phyloP scores from a whole-genome alignment of 345 rosid genomes.

The Anacardium occidentale region DNA sequence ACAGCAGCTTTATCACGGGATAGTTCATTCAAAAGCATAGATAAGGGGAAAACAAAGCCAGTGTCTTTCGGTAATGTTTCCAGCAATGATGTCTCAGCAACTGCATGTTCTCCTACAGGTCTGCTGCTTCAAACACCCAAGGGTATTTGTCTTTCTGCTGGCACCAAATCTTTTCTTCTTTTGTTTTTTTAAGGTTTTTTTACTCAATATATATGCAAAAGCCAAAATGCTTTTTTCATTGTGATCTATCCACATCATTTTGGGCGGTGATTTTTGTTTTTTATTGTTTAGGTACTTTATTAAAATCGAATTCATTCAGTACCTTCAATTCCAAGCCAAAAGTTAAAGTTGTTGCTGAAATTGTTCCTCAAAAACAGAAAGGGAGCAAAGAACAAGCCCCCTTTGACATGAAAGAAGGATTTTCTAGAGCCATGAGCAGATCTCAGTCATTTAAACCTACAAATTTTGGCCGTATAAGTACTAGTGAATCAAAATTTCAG shows the following conservation, averaged over 20 bases:
- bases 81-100: slow-evolving; percentile 42
- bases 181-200: too few relatives aligned
- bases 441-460: slow-evolving; percentile 65
- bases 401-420: slow-evolving; percentile 53
- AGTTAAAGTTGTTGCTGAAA: slow-evolving; percentile 66
- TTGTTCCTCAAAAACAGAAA: slow-evolving; percentile 55
- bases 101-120: slow-evolving; percentile 40
- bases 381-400: slow-evolving; percentile 42
- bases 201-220: neutral
- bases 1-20: slow-evolving; percentile 48
- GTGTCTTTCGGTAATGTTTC: slow-evolving; percentile 40
- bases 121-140: slow-evolving; percentile 50
- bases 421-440: slow-evolving; percentile 54
- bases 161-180: neutral
- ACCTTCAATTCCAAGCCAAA: slow-evolving; percentile 53
- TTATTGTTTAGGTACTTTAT: slow-evolving; percentile 54
- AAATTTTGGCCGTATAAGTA: slow-evolving; percentile 43
- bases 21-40: slow-evolving; percentile 54
- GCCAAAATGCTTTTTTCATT: neutral
- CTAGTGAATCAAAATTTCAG: slow-evolving; percentile 58
- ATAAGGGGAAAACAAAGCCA: slow-evolving; percentile 59
- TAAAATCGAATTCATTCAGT: slow-evolving; percentile 79
- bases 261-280: neutral
- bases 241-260: neutral
- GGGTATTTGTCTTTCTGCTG: slow-evolving; percentile 37